Evolutionary conservation across 139 green algal genomes (phyloP).

Genomic region (Chlorella sp.): DNA sequence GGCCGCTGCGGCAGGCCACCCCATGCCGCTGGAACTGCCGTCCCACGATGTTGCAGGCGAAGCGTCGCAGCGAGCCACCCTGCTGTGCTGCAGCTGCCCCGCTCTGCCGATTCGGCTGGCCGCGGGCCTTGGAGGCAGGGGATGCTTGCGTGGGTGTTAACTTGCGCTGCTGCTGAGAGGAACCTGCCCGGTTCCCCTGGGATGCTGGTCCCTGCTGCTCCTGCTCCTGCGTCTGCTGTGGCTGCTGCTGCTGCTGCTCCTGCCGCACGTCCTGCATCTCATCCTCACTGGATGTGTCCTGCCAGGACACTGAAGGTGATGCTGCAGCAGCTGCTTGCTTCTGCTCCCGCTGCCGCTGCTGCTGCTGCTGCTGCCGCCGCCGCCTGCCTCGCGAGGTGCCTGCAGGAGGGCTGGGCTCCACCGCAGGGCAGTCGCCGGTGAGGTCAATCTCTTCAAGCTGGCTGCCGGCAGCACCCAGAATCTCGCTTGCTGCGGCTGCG

Average conservation of each 20-base stretch:
- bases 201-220: not conserved
- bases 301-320: slow-evolving; percentile 7
- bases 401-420: not conserved
- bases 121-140: not conserved
- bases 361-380: not conserved
- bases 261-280: not conserved
- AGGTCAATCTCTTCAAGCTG: slow-evolving; percentile 3
- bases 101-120: not conserved
- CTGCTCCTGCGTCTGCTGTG: not conserved
- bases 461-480: slow-evolving; percentile 7
- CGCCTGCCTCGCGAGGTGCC: not conserved
- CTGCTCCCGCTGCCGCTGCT: not conserved
- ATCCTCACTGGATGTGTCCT: not conserved
- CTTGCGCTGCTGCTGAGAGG: not conserved
- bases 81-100: too few species aligned
- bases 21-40: slow-evolving; percentile 20
- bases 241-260: not conserved
- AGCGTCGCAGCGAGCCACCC: not conserved
- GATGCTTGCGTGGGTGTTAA: not conserved
- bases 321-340: too few species aligned
- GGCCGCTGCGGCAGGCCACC: not conserved
- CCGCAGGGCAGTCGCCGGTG: not conserved
- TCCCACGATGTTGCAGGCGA: slow-evolving; percentile 29
- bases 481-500: not conserved
- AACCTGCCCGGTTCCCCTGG: not conserved